Percentiles rank a stretch among this genome's conserved stretches.
Evolutionary conservation across 1,284 basidiomycete species (phyloP).

Genomic region (Gomphus bonarii): DNA sequence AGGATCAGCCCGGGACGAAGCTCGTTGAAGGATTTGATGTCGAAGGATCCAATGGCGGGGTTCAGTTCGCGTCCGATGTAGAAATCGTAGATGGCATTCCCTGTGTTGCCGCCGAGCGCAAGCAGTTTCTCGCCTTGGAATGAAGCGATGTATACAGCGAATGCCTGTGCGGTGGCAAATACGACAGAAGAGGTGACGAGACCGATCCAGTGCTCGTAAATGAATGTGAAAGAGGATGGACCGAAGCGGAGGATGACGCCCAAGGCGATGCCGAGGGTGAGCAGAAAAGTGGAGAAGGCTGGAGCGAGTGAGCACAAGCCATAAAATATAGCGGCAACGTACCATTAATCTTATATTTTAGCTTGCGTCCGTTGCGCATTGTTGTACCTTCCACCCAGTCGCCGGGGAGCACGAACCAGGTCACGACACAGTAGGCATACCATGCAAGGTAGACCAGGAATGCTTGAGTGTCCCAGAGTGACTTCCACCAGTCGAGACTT

Average conservation of each 20-base stretch:
- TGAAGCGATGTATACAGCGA: constrained; percentile 66
- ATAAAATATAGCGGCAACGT: constrained; percentile 14
- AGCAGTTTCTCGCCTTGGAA: constrained; percentile 65
- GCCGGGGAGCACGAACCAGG: constrained; percentile 83
- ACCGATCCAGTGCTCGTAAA: constrained; percentile 90
- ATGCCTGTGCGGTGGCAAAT: constrained; percentile 71
- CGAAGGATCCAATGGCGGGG: constrained; percentile 80
- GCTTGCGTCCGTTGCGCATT: constrained; percentile 70
- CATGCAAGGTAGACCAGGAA: constrained; percentile 73
- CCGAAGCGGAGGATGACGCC: constrained; percentile 70
- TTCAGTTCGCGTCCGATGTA: constrained; percentile 96
- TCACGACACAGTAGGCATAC: constrained; percentile 80
- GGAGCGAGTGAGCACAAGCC: constrained; percentile 4
- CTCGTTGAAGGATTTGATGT: constrained; percentile 97
- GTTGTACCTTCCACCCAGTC: constrained; percentile 74
- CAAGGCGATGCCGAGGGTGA: constrained; percentile 60
- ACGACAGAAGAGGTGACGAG: constrained; percentile 76
- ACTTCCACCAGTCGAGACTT: constrained; percentile 49
- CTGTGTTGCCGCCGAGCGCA: constrained; percentile 87
- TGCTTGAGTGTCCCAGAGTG: constrained; percentile 77
- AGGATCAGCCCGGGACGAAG: constrained; percentile 92
- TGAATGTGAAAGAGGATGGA: constrained; percentile 73
- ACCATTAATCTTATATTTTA: constrained; percentile 96
- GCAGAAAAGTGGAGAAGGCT: constrained; percentile 85
- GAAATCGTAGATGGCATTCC: constrained; percentile 88